Evolutionary conservation across 139 green algal genomes (phyloP).

Genomic region (Coelastrella sp.): DNA sequence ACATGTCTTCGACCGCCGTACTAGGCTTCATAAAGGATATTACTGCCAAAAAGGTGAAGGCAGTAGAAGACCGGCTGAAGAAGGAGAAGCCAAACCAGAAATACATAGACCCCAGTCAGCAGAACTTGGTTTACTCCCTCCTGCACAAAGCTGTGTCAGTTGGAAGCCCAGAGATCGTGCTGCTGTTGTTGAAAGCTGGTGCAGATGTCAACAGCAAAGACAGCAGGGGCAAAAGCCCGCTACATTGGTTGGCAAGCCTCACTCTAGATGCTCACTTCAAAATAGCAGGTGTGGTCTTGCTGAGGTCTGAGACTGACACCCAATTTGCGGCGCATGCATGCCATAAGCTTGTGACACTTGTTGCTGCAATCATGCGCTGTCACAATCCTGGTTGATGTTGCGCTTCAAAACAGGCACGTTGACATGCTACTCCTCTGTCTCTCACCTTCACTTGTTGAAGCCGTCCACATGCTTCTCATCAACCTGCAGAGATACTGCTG

Average conservation of each 20-base stretch:
- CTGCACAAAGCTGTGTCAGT: constrained; percentile 29
- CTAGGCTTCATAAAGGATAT: constrained; percentile 45
- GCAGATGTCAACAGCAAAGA: constrained; percentile 34
- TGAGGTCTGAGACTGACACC: too few relatives aligned
- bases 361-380: too few relatives aligned
- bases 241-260: constrained; percentile 19
- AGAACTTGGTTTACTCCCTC: constrained; percentile 5
- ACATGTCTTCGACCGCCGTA: constrained; percentile 31
- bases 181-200: constrained; percentile 25
- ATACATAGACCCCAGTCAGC: constrained; percentile 10
- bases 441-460: too few relatives aligned
- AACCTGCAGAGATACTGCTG: constrained; percentile 29
- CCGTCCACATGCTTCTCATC: too few relatives aligned
- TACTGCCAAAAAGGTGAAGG: constrained; percentile 17
- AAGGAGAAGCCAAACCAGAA: constrained; percentile 5
- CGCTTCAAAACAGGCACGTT: too few relatives aligned
- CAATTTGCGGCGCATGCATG: too few relatives aligned
- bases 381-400: too few relatives aligned
- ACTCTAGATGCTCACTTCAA: not conserved
- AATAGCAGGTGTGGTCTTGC: constrained; percentile 17
- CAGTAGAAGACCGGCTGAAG: constrained; percentile 27
- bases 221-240: constrained; percentile 4
- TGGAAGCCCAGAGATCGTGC: not conserved
- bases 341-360: too few relatives aligned
- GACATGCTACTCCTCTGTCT: too few relatives aligned